Conservation (phyloP, 2,329 filamentous ascomycete species). For the Penicillium sclerotiorum region DNA sequence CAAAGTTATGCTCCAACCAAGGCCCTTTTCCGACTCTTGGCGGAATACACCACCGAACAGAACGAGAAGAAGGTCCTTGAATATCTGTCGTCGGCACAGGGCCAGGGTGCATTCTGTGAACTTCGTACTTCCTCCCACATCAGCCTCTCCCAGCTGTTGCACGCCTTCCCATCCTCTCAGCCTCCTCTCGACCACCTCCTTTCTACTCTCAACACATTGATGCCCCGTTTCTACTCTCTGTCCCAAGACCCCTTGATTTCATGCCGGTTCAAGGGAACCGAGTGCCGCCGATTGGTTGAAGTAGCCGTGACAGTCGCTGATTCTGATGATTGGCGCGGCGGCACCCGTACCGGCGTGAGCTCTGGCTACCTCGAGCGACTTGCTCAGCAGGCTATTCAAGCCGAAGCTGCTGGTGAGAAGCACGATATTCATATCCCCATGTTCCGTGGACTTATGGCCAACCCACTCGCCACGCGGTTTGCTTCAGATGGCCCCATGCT, state of each 20-base stretch:
- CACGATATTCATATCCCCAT: conserved; percentile 81
- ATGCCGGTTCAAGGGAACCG: conserved; percentile 67
- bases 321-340: conserved; percentile 73
- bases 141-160: conserved; percentile 80
- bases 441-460: conserved; percentile 98
- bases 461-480: conserved; percentile 90
- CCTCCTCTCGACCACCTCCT: conserved; percentile 83
- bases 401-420: conserved; percentile 54
- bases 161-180: conserved; percentile 88
- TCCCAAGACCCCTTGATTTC: conserved; percentile 92
- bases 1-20: conserved; percentile 93
- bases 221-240: conserved; percentile 98
- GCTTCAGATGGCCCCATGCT: conserved; percentile 95
- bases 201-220: conserved; percentile 79
- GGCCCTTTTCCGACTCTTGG: conserved; percentile 78
- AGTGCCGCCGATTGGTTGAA: conserved; percentile 80
- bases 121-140: conserved; percentile 87
- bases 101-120: conserved; percentile 90
- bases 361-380: conserved; percentile 92
- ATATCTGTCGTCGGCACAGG: conserved; percentile 85
- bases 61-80: conserved; percentile 87
- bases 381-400: conserved; percentile 70
- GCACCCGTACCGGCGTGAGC: conserved; percentile 77
- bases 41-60: conserved; percentile 76
- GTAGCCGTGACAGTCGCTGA: conserved; percentile 97